Evolutionary conservation across 1,284 basidiomycete genomes (phyloP).

Genomic region (Hemileia vastatrix): DNA sequence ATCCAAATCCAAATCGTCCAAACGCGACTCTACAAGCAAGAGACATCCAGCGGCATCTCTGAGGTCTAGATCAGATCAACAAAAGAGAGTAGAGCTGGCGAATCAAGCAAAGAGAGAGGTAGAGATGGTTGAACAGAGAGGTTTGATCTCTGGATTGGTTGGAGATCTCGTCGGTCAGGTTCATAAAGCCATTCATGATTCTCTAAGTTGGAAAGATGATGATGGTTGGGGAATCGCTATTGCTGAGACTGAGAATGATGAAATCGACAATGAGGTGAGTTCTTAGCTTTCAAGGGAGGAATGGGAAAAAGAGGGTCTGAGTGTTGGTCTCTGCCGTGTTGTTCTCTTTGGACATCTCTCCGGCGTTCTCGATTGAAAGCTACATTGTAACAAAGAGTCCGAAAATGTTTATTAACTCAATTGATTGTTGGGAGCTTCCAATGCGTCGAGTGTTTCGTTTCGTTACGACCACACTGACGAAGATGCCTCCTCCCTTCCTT

Average conservation of each 20-base stretch:
- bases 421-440: too few species aligned
- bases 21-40: conserved; percentile 25
- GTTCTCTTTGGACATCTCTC: too few species aligned
- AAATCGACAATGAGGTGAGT: conserved; percentile 31
- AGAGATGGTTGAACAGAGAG: background rate
- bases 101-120: background rate
- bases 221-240: conserved; percentile 4
- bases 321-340: background rate
- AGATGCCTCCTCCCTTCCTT: background rate
- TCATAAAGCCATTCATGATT: background rate
- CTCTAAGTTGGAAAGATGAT: background rate
- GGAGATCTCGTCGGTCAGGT: background rate
- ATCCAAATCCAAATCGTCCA: too few species aligned
- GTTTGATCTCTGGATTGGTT: background rate
- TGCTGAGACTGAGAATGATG: conserved; percentile 24
- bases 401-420: too few species aligned
- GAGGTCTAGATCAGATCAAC: conserved; percentile 20
- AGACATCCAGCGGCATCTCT: conserved; percentile 30
- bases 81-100: background rate
- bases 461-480: too few species aligned
- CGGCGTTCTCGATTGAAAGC: too few species aligned
- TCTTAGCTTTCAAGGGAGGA: background rate
- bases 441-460: too few species aligned
- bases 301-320: background rate
- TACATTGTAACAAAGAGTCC: too few species aligned